Conservation (phyloP, 2,329 filamentous ascomycete genomes). For the Calonectria fujianensis region DNA sequence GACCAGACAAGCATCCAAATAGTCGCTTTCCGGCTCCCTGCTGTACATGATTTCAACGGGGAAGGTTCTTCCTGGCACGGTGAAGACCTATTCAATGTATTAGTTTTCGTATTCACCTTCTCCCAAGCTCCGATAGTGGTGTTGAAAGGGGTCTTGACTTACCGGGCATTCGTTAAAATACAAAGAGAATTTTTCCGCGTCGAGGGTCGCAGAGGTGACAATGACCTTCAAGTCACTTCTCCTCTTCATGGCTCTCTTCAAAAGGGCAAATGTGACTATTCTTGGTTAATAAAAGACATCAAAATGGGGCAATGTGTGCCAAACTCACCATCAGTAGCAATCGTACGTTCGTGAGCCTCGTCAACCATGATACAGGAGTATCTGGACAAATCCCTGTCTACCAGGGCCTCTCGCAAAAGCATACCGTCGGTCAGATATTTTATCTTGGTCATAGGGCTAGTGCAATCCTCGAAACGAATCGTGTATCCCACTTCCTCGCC, state of each 20-base stretch:
- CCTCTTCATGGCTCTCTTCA: conserved; percentile 94
- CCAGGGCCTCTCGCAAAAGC: conserved; percentile 94
- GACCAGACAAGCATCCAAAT: conserved; percentile 93
- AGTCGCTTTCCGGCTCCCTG: conserved; percentile 95
- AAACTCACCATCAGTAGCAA: conserved; percentile 84
- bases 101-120: not conserved
- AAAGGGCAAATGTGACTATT: conserved; percentile 85
- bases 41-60: conserved; percentile 98
- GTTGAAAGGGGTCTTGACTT: not conserved
- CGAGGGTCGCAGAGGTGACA: conserved; percentile 95
- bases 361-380: conserved; percentile 99
- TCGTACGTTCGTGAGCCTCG: conserved; percentile 97
- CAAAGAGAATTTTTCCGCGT: conserved; percentile 96
- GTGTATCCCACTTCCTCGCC: conserved; percentile 97
- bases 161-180: conserved; percentile 97
- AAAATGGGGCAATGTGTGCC: not conserved
- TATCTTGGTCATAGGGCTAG: conserved; percentile 90
- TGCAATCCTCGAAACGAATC: conserved; percentile 97
- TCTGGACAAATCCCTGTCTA: conserved; percentile 90
- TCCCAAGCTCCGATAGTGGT: not conserved
- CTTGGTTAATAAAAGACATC: not conserved
- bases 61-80: conserved; percentile 94
- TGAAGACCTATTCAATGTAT: conserved; percentile 76
- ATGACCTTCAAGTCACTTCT: conserved; percentile 94
- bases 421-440: conserved; percentile 99